Percentiles rank a stretch among this genome's conserved stretches.
These are phyloP conservation scores for Vitis hybrid DNA, from an alignment of 177 flowering plant genomes.

Conservation along the genomic window DNA sequence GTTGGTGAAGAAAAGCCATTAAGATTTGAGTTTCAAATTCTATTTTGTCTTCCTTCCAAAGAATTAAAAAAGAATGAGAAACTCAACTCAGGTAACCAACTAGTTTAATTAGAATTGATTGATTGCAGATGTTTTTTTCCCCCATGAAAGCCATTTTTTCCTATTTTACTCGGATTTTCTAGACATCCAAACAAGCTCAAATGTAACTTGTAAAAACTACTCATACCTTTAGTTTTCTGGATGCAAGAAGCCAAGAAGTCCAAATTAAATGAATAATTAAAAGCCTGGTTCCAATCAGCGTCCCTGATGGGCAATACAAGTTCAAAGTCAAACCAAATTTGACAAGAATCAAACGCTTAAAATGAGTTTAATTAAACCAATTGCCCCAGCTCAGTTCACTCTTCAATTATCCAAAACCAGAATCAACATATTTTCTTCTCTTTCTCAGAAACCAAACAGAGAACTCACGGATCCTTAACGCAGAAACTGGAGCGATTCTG, in stretches of 20 bases:
- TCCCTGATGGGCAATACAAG: conserved; percentile 30
- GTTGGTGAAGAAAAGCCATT: too few relatives aligned
- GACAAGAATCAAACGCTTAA: background rate
- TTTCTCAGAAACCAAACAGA: conserved; percentile 8
- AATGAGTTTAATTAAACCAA: background rate
- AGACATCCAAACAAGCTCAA: background rate
- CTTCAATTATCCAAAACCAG: background rate
- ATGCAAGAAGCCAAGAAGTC: conserved; percentile 67
- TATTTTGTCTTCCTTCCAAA: too few relatives aligned
- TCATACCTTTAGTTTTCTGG: conserved; percentile 51
- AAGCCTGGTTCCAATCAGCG: conserved; percentile 74
- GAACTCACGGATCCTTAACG: conserved; percentile 46
- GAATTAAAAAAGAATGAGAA: too few relatives aligned
- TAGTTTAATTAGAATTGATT: too few relatives aligned
- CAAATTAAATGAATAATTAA: conserved; percentile 67
- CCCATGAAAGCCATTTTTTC: too few relatives aligned
- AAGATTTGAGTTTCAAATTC: too few relatives aligned
- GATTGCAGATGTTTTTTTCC: too few relatives aligned
- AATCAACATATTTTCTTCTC: background rate
- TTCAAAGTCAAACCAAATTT: background rate
- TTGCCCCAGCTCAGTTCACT: background rate
- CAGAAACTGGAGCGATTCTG: conserved; percentile 34
- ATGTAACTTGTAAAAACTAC: background rate
- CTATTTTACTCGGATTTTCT: background rate
- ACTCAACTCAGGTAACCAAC: too few relatives aligned